Base-by-base conservation (phyloP, 495 filamentous ascomycete species). In the Aspergillus taichungensis region DNA sequence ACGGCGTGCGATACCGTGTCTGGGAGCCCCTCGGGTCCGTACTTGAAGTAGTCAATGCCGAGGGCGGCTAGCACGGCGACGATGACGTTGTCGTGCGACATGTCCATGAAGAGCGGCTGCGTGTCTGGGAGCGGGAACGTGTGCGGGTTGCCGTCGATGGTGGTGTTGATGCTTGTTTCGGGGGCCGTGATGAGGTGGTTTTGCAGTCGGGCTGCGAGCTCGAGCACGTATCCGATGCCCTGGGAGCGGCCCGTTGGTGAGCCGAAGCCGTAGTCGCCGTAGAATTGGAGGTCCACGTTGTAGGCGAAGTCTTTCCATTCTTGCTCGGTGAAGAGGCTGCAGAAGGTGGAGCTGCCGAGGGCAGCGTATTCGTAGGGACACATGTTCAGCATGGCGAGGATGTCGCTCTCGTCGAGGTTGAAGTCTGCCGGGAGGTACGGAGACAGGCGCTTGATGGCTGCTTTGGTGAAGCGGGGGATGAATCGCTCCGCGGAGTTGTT, bases 151-250 rank as follows among this genome's bases (percentile, higher is more conserved):
- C 67, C 62, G 56, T 74, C 71, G 34, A 73, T 65, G 7, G 76
- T 78, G 31, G 73, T 57, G 54, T 84, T 83, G 66, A 80, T 71
- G 49, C 78, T 74, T 8, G 71, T 75, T 8, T 70, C 68, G 1
- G 71, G 71, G 71, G 53, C 73, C 1, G 29, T 10, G 10, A 27
- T 40, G n/a, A 14, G 27, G 12, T 40, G 30, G 14, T 6, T 30
- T 34, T 2, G 5, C 7, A 83, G 68, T 13, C 80, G 69, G 6
- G 78, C 80, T 2, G 78, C 58, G 32, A 82, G 69, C 60, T 84
- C 80, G 40, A 79, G 62, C 9, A 82, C 73, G 46, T 79, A 84
- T 32, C 79, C 80, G 34, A 82, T 74, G 1, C 79, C 80, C 18
- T 79, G 68, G 8, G 81, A 82, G 6, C 81, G 68, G 24, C 78